Evolutionary conservation across 495 filamentous ascomycete genomes (phyloP).

Genomic region (Acidiella bohemica): DNA sequence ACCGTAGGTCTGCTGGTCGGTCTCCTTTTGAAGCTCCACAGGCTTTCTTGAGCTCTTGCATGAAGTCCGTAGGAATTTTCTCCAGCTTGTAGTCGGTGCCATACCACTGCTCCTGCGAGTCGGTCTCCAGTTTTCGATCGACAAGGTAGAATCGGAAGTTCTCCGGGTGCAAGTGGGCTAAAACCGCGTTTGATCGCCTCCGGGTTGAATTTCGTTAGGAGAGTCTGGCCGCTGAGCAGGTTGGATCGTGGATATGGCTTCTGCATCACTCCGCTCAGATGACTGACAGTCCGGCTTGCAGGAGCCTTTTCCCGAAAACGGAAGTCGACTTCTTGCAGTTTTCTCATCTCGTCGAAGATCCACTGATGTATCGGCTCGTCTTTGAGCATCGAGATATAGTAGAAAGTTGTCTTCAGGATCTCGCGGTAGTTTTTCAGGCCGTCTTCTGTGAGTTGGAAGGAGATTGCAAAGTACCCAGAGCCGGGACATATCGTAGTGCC

Average conservation of each 20-base stretch:
- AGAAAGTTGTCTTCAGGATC: slow-evolving; percentile 75
- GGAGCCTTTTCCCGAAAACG: slow-evolving; percentile 86
- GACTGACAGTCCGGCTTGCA: slow-evolving; percentile 75
- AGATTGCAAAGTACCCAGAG: slow-evolving; percentile 67
- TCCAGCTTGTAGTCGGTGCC: slow-evolving; percentile 85
- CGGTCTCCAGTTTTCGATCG: slow-evolving; percentile 68
- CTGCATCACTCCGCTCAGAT: slow-evolving; percentile 74
- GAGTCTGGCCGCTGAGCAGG: slow-evolving; percentile 62
- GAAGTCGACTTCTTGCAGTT: slow-evolving; percentile 84
- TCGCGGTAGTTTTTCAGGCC: slow-evolving; percentile 75
- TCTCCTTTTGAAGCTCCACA: slow-evolving; percentile 40
- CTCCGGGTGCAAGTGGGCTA: slow-evolving; percentile 66
- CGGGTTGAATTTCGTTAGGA: slow-evolving; percentile 66
- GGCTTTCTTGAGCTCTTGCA: slow-evolving; percentile 53
- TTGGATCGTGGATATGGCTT: slow-evolving; percentile 71
- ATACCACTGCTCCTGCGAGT: slow-evolving; percentile 92
- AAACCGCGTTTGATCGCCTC: slow-evolving; percentile 58
- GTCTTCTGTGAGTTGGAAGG: slow-evolving; percentile 74
- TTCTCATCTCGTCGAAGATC: slow-evolving; percentile 85
- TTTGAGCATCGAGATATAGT: slow-evolving; percentile 81
- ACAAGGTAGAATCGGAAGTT: slow-evolving; percentile 78
- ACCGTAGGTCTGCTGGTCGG: slow-evolving; percentile 58
- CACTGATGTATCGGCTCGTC: slow-evolving; percentile 74
- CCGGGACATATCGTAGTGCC: slow-evolving; percentile 66
- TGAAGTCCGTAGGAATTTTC: slow-evolving; percentile 64